Evolutionary conservation across 371 early-diverging fungal genomes (phyloP).

Genomic region (Haplosporangium sp.): DNA sequence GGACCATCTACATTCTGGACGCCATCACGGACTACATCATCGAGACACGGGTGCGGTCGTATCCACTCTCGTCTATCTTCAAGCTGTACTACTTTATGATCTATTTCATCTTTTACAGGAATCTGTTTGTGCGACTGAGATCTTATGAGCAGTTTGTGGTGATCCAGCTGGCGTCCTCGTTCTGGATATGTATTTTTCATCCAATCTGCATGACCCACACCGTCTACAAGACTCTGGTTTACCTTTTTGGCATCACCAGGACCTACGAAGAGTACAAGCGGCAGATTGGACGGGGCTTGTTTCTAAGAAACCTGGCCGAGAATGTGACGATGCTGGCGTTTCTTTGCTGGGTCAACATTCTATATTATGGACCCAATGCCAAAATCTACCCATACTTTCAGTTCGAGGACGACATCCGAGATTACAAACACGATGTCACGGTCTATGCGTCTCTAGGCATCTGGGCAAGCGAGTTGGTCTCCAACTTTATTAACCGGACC

Average conservation of each 20-base stretch:
- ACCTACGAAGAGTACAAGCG: constrained; percentile 74
- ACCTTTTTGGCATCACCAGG: constrained; percentile 63
- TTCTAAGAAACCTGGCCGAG: constrained; percentile 78
- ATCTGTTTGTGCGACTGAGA: constrained; percentile 77
- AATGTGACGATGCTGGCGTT: constrained; percentile 84
- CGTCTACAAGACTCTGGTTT: constrained; percentile 62
- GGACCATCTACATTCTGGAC: constrained; percentile 73
- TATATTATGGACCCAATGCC: constrained; percentile 76
- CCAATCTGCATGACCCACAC: constrained; percentile 74
- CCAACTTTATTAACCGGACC: constrained; percentile 66
- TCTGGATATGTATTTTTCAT: constrained; percentile 81
- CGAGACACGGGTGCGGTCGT: constrained; percentile 70
- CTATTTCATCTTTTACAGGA: constrained; percentile 83
- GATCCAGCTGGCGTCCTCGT: constrained; percentile 74
- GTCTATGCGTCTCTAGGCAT: constrained; percentile 68
- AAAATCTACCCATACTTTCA: constrained; percentile 75
- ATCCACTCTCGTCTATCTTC: constrained; percentile 75
- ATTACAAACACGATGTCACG: constrained; percentile 63
- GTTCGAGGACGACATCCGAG: constrained; percentile 61
- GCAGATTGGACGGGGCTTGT: constrained; percentile 75
- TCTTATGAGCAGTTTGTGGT: constrained; percentile 71
- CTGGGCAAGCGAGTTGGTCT: constrained; percentile 75
- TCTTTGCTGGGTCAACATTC: constrained; percentile 74
- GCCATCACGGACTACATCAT: constrained; percentile 73
- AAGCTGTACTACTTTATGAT: constrained; percentile 81